Evolutionary conservation across 495 filamentous ascomycete species (phyloP).

Genomic region (Trichoderma virens): DNA sequence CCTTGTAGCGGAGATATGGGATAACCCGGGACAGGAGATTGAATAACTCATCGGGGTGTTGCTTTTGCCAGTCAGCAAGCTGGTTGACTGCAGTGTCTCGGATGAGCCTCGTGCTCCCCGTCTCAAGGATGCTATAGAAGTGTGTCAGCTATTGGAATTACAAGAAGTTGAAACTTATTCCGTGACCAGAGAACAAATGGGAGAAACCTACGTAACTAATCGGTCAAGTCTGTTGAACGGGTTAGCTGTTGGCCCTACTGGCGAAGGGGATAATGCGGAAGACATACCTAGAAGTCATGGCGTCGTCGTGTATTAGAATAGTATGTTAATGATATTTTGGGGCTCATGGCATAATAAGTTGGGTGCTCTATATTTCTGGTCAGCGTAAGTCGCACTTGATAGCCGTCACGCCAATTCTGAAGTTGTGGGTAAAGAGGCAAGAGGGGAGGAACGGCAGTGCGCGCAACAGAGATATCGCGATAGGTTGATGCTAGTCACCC

Average conservation of each 20-base stretch:
- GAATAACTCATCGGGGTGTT: slow-evolving; percentile 94
- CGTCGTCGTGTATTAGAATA: slow-evolving; percentile 5
- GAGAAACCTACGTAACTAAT: slow-evolving; percentile 76
- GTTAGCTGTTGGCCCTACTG: slow-evolving; percentile 21
- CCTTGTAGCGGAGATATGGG: slow-evolving; percentile 83
- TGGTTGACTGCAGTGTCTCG: slow-evolving; percentile 95
- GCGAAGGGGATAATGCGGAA: slow-evolving; percentile 1
- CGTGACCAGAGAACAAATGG: slow-evolving; percentile 8
- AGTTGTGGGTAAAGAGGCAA: background rate
- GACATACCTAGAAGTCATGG: slow-evolving; percentile 49
- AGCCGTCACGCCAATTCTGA: background rate
- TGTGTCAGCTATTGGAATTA: background rate
- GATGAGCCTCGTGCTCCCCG: slow-evolving; percentile 88
- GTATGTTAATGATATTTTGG: background rate
- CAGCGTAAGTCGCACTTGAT: background rate
- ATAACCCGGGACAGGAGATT: slow-evolving; percentile 94
- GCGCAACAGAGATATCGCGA: background rate
- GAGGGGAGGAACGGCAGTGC: background rate
- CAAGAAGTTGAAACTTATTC: background rate
- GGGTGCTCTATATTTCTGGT: background rate
- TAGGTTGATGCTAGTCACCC: background rate
- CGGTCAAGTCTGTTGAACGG: slow-evolving; percentile 65
- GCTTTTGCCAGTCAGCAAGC: slow-evolving; percentile 92
- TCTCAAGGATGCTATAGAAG: slow-evolving; percentile 72
- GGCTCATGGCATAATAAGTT: background rate